Evolutionary conservation across 78 protist genomes (phyloP).

Genomic region (Mastigamoeba balamuthi): DNA sequence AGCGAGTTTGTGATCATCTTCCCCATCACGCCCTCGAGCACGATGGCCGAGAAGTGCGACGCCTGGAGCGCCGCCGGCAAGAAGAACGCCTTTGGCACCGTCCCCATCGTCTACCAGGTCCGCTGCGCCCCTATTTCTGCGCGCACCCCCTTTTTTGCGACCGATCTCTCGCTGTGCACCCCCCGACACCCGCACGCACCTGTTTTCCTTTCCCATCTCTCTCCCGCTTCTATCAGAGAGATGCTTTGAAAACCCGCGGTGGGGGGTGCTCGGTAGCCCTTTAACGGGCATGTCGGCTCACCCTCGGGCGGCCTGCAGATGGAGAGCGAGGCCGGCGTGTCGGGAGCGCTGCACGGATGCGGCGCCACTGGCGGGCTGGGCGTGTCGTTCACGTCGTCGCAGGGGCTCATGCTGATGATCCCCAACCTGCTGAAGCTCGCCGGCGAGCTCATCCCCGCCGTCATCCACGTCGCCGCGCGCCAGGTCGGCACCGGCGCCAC

Average conservation of each 20-base stretch:
- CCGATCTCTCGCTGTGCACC: no score
- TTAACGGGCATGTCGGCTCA: no score
- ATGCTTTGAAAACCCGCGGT: no score
- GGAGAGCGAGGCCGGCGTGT: background rate
- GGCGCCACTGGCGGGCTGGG: constrained; percentile 35
- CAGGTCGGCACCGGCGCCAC: background rate
- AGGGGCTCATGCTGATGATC: constrained; percentile 66
- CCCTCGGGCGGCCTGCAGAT: no score
- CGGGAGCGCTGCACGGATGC: background rate
- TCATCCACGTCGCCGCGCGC: constrained; percentile 37
- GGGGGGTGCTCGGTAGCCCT: no score
- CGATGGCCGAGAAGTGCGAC: constrained; percentile 46
- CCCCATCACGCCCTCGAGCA: constrained; percentile 62
- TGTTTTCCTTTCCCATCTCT: no score
- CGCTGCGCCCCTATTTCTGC: no score
- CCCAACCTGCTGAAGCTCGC: constrained; percentile 67
- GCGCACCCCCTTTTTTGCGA: no score
- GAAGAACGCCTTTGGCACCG: background rate
- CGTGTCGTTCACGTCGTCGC: constrained; percentile 53
- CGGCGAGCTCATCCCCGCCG: constrained; percentile 55
- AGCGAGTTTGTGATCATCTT: constrained; percentile 19
- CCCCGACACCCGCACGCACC: no score
- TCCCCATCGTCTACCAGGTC: background rate
- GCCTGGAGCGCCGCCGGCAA: background rate
- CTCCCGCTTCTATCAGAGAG: no score